Conservation (phyloP, 768 basidiomycete genomes). For the Trichaptum fuscoviolaceum region DNA sequence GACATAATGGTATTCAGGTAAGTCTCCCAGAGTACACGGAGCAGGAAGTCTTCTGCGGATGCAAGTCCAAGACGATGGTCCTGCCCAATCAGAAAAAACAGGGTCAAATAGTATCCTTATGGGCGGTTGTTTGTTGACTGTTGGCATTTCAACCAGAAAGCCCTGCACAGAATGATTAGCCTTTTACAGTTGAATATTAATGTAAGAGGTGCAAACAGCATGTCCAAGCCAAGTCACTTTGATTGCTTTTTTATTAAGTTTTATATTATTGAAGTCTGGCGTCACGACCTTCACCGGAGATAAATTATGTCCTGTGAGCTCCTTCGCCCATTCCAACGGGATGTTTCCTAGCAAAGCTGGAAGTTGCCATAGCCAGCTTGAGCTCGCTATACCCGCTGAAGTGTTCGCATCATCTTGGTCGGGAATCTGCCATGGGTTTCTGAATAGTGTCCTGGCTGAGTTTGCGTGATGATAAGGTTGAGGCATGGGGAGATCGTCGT, state of each 20-base stretch:
- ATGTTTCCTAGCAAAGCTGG: constrained; percentile 11
- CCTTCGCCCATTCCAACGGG: constrained; percentile 17
- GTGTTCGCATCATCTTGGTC: constrained; percentile 3
- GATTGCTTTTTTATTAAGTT: constrained; percentile 11
- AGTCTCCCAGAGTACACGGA: constrained; percentile 32
- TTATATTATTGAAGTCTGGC: constrained; percentile 20
- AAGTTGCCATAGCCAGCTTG: constrained; percentile 11
- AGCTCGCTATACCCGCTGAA: constrained; percentile 4
- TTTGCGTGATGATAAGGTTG: constrained; percentile 17
- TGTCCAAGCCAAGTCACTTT: constrained; percentile 35
- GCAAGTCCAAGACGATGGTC: constrained; percentile 24
- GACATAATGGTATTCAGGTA: constrained; percentile 35
- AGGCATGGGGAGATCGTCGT: neutral
- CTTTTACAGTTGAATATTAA: neutral
- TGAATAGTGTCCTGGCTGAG: constrained; percentile 13
- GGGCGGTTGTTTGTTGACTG: constrained; percentile 15
- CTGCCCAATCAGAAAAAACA: constrained; percentile 32
- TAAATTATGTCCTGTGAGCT: constrained; percentile 10
- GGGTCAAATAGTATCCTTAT: constrained; percentile 36
- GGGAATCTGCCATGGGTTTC: constrained; percentile 14
- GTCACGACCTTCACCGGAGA: constrained; percentile 20
- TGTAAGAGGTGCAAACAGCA: constrained; percentile 23
- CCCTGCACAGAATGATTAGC: constrained; percentile 15
- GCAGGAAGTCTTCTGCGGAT: constrained; percentile 27
- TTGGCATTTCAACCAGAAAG: constrained; percentile 25